Evolutionary conservation across 2,329 filamentous ascomycete species (phyloP).

Genomic region (Plectosphaerella cucumerina): DNA sequence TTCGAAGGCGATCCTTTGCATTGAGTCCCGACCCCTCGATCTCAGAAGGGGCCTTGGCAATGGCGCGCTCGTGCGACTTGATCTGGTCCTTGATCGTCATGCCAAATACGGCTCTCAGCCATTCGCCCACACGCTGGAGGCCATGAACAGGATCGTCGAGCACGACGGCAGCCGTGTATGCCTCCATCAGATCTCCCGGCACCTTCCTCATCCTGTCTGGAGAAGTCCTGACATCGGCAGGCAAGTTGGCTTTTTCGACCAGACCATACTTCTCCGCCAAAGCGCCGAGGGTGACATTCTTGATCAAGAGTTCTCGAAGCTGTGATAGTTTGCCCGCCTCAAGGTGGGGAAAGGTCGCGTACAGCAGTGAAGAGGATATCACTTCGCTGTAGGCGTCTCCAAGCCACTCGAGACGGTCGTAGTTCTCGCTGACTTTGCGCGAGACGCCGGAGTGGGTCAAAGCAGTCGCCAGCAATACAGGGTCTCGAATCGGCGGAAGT

Average conservation of each 20-base stretch:
- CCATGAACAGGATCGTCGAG: slow-evolving; percentile 63
- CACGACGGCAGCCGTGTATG: slow-evolving; percentile 78
- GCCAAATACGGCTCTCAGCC: slow-evolving; percentile 74
- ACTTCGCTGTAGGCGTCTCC: slow-evolving; percentile 84
- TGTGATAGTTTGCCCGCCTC: slow-evolving; percentile 68
- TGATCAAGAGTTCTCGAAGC: slow-evolving; percentile 73
- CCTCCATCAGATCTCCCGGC: slow-evolving; percentile 83
- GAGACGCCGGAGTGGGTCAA: slow-evolving; percentile 61
- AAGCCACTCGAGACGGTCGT: slow-evolving; percentile 84
- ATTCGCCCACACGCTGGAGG: slow-evolving; percentile 56
- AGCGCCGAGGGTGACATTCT: slow-evolving; percentile 70
- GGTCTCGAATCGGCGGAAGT: slow-evolving; percentile 58
- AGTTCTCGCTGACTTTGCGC: slow-evolving; percentile 42
- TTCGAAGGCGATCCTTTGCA: slow-evolving; percentile 49
- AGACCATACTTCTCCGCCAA: slow-evolving; percentile 71
- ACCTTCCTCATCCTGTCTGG: slow-evolving; percentile 60
- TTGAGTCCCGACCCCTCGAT: too few relatives aligned
- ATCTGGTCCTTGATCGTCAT: slow-evolving; percentile 57
- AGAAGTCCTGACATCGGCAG: slow-evolving; percentile 34
- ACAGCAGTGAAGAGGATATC: slow-evolving; percentile 71
- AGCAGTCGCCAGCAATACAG: slow-evolving; percentile 54
- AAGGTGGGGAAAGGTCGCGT: slow-evolving; percentile 62
- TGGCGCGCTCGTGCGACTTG: slow-evolving; percentile 18
- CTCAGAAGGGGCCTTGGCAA: neutral
- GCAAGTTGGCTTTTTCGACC: slow-evolving; percentile 58